phyloP scores from a whole-genome alignment of 345 rosid species.

The Rhodamnia rubescens region DNA sequence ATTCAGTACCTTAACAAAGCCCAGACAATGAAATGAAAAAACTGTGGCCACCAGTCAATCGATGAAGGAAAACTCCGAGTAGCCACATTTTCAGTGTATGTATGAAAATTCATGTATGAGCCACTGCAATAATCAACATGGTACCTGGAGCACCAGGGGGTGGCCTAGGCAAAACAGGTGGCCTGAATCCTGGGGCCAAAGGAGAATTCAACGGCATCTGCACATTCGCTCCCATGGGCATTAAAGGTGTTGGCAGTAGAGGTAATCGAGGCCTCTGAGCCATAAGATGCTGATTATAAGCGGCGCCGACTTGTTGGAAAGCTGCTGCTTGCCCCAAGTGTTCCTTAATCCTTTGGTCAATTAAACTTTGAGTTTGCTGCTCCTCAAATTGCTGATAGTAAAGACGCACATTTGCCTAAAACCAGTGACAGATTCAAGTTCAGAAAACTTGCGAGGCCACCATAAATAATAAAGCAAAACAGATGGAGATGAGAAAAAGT shows the following conservation, averaged over 20 bases:
- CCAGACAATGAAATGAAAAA: not conserved
- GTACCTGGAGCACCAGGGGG: conserved; percentile 45
- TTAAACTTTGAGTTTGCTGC: conserved; percentile 90
- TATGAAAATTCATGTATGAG: not conserved
- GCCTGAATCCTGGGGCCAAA: conserved; percentile 60
- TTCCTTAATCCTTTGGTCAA: conserved; percentile 93
- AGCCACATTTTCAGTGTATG: not conserved
- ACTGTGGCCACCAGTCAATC: not conserved
- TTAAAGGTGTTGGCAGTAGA: conserved; percentile 49
- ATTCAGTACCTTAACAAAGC: not conserved
- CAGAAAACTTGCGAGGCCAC: not conserved
- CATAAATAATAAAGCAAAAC: not conserved
- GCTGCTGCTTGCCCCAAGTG: conserved; percentile 90
- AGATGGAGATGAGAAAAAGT: not conserved
- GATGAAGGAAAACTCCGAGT: not conserved
- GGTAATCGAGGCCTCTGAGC: conserved; percentile 78
- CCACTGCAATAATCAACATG: not conserved
- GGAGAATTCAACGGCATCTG: conserved; percentile 29
- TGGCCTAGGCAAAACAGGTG: conserved; percentile 84
- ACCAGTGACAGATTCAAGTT: not conserved
- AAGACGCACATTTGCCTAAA: conserved; percentile 78
- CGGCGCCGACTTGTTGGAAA: conserved; percentile 83
- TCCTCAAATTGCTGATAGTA: conserved; percentile 99
- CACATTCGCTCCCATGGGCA: conserved; percentile 33
- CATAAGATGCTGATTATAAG: conserved; percentile 75